These are phyloP conservation scores for Candida caryicola DNA, from an alignment of 805 yeast genomes.

Conservation along the genomic window DNA sequence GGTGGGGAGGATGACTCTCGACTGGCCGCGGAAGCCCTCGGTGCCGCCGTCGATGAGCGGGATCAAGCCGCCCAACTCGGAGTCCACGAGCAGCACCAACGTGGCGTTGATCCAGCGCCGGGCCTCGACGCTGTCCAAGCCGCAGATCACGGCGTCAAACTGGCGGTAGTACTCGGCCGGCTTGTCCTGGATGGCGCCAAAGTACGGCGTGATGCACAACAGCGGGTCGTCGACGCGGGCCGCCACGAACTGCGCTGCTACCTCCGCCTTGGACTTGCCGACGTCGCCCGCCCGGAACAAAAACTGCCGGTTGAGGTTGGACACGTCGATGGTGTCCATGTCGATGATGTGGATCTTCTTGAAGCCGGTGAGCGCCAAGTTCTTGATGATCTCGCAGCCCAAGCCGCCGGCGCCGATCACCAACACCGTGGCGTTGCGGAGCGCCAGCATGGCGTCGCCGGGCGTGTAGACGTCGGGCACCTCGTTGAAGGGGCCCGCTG, in stretches of 20 bases:
- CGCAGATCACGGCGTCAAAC: conserved; percentile 77
- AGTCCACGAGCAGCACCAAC: conserved; percentile 61
- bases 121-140: conserved; percentile 86
- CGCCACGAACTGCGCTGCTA: conserved; percentile 58
- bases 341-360: conserved; percentile 64
- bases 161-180: conserved; percentile 58
- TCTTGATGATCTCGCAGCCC: conserved; percentile 77
- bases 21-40: conserved; percentile 91
- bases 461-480: conserved; percentile 32
- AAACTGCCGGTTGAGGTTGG: conserved; percentile 75
- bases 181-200: conserved; percentile 59
- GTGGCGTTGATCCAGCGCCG: conserved; percentile 82
- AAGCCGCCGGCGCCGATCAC: conserved; percentile 81
- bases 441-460: conserved; percentile 19
- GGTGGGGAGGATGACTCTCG: conserved; percentile 82
- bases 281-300: conserved; percentile 59
- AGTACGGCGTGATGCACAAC: conserved; percentile 54
- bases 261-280: conserved; percentile 63
- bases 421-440: conserved; percentile 24
- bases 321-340: conserved; percentile 80
- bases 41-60: conserved; percentile 90
- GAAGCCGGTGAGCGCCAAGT: conserved; percentile 70
- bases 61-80: conserved; percentile 31
- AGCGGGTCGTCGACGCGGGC: conserved; percentile 37
- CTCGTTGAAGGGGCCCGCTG: conserved; percentile 40